Base-by-base conservation (phyloP, 768 basidiomycete genomes). In the Leucosporidium yakuticum region DNA sequence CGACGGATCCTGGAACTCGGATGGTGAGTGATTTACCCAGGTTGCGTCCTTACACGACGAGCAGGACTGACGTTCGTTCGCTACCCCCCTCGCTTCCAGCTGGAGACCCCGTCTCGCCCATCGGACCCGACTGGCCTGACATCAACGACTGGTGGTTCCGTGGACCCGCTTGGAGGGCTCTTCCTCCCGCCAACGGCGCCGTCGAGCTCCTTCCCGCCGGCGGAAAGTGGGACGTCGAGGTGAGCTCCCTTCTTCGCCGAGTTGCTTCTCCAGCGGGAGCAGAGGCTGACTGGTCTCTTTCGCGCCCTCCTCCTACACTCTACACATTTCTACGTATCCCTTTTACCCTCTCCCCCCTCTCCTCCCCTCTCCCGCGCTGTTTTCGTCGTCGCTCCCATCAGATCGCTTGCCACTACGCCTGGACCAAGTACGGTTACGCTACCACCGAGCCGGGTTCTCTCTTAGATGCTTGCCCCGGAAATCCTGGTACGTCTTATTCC, bases 361-460 rank as follows among this genome's bases (percentile, higher is more conserved):
- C 27, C 1, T 8, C 15, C 50, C 63, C 64, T 19, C 25, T 67
- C 32, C 67, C 69, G 0, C 65, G 65, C 50, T 66, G 69, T 44
- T 65, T 66, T 8, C 63, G 64, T 36, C 65, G 25, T 8, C 67
- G 67, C 25, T 65, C 69, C 32, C 62, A 70, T 32, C 54, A 54
- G 15, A 44, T 44, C 39, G 39, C 39, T 15, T 44, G 39, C 39
- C 39, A 44, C 39, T 44, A 44, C 39, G 39, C 39, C 39, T 44
- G 39, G 39, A 44, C 39, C 39, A 44, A 44, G 14, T 44, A 44
- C 39, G 20, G 27, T 11, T 54, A 29, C 25, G 25, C 53, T 11
- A 54, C 53, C 15, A 54, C 53, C 7, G 12, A 4, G 4, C 53
- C 53, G 6, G 53, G 53, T 17, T 54, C 53, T 17, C 25, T 27